phyloP scores from a whole-genome alignment of 2,329 filamentous ascomycete species.

The Madurella mycetomatis region DNA sequence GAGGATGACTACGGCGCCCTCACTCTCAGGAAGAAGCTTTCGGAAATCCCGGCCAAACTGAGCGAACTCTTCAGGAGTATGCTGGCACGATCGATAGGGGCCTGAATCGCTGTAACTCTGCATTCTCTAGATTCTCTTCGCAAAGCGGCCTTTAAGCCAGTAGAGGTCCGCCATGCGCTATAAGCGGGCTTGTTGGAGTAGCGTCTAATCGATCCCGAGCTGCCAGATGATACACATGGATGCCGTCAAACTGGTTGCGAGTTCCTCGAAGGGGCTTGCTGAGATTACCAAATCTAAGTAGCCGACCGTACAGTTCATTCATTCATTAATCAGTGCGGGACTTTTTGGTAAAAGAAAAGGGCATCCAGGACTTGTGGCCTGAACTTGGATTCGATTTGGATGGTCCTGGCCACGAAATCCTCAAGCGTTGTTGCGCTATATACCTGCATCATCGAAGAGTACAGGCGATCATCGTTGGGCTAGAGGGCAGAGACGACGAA shows the following conservation, averaged over 20 bases:
- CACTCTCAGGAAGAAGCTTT: conserved; percentile 28
- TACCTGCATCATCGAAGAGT: conserved; percentile 11
- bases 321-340: conserved; percentile 15
- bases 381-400: conserved; percentile 12
- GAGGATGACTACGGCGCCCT: conserved; percentile 25
- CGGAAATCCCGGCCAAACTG: conserved; percentile 36
- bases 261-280: conserved; percentile 12
- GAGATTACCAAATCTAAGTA: conserved; percentile 14
- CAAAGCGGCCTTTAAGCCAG: too few species aligned
- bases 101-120: too few species aligned
- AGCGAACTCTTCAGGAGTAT: conserved; percentile 43
- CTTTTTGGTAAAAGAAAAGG: conserved; percentile 14
- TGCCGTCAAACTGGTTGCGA: conserved; percentile 14
- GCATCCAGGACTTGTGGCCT: conserved; percentile 10
- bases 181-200: too few species aligned
- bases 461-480: neutral
- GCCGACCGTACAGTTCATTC: conserved; percentile 13
- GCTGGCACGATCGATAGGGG: too few species aligned
- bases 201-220: too few species aligned
- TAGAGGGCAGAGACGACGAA: conserved; percentile 1
- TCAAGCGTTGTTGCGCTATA: conserved; percentile 11
- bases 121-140: too few species aligned
- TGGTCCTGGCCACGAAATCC: conserved; percentile 8
- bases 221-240: neutral
- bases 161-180: too few species aligned